Conservation (phyloP, 2,329 filamentous ascomycete genomes). For the Nemania sp. region DNA sequence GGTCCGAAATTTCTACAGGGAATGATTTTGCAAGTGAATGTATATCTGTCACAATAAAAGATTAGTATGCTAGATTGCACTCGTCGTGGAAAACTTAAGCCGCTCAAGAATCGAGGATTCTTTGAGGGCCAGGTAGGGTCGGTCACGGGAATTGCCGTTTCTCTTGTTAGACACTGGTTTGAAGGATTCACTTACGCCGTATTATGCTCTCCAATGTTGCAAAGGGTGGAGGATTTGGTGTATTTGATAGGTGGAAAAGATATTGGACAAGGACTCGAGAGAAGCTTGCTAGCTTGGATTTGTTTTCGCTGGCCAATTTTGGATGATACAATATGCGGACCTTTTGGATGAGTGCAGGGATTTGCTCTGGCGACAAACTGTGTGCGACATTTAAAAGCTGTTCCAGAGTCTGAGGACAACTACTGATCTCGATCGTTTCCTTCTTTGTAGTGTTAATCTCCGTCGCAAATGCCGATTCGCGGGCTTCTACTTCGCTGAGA, state of each 20-base stretch:
- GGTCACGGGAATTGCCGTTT: constrained; percentile 46
- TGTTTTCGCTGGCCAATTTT: constrained; percentile 82
- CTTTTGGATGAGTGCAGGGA: constrained; percentile 81
- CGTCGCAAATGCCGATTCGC: constrained; percentile 56
- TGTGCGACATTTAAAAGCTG: constrained; percentile 73
- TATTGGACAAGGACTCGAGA: constrained; percentile 68
- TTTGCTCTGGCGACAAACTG: constrained; percentile 63
- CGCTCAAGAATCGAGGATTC: background rate
- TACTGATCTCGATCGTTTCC: constrained; percentile 68
- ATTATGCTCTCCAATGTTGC: constrained; percentile 76
- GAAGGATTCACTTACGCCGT: constrained; percentile 59
- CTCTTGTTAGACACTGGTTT: background rate
- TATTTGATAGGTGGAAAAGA: constrained; percentile 55
- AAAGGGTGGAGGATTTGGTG: constrained; percentile 57
- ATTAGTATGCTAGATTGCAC: constrained; percentile 8
- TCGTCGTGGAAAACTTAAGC: background rate
- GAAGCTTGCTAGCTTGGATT: constrained; percentile 75
- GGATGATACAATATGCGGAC: constrained; percentile 93
- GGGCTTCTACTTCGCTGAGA: constrained; percentile 61
- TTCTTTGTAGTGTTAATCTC: constrained; percentile 39
- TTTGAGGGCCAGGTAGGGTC: background rate
- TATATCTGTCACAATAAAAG: constrained; percentile 14
- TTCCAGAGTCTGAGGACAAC: constrained; percentile 78
- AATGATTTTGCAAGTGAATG: constrained; percentile 91
- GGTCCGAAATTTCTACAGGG: constrained; percentile 74